Conservation (phyloP, 179 eudicot species). For the Drosera spatulata region DNA sequence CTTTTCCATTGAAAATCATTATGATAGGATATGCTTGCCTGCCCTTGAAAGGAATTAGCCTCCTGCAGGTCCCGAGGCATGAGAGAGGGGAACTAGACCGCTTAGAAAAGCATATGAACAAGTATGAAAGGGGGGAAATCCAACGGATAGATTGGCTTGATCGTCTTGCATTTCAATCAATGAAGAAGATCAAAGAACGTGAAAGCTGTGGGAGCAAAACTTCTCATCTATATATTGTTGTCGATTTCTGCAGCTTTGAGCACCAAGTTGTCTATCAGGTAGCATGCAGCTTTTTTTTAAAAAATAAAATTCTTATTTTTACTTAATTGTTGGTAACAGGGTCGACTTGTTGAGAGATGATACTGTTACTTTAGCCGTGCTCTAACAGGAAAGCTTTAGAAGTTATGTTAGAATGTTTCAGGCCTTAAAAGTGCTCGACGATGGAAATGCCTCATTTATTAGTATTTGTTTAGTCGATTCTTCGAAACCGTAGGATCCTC, state of each 20-base stretch:
- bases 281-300: not conserved
- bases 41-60: conserved; percentile 2
- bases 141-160: conserved; percentile 99
- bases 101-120: conserved; percentile 89
- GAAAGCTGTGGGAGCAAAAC: conserved; percentile 69
- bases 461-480: too few relatives aligned
- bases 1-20: not conserved
- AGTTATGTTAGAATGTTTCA: too few relatives aligned
- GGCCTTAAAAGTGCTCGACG: too few relatives aligned
- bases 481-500: too few relatives aligned
- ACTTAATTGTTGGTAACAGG: too few relatives aligned
- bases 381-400: too few relatives aligned
- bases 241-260: conserved; percentile 94
- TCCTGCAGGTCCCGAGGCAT: conserved; percentile 81
- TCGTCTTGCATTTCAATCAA: conserved; percentile 87
- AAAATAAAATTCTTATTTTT: too few relatives aligned
- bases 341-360: too few relatives aligned
- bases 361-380: too few relatives aligned
- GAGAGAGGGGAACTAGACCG: conserved; percentile 98
- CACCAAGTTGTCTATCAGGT: conserved; percentile 98
- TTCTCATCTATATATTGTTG: conserved; percentile 67
- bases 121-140: conserved; percentile 94
- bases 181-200: conserved; percentile 85
- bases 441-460: too few relatives aligned
- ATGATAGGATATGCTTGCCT: conserved; percentile 4